These are phyloP conservation scores for Fomitopsis palustris DNA, from an alignment of 1,284 basidiomycete genomes.

Conservation along the genomic window DNA sequence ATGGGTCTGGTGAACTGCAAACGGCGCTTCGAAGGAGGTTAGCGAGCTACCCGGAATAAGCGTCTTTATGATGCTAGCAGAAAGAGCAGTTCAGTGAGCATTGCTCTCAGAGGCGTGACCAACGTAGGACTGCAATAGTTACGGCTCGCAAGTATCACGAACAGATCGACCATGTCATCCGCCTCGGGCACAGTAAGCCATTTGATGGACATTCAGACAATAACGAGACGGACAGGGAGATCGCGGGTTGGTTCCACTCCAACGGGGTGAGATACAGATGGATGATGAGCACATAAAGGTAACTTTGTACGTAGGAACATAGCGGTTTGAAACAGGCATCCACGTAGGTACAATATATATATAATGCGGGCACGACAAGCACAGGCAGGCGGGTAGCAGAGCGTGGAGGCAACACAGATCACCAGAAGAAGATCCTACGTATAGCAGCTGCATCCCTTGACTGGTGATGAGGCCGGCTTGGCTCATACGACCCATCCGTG, in stretches of 20 bases:
- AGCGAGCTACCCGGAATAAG: no score
- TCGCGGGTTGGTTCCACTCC: background rate
- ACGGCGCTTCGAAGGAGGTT: no score
- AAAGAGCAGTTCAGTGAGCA: no score
- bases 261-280: background rate
- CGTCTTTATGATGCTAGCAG: no score
- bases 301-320: slow-evolving; percentile 15
- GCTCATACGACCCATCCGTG: slow-evolving; percentile 19
- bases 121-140: no score
- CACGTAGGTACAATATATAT: slow-evolving; percentile 24
- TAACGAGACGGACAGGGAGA: no score
- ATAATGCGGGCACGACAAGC: slow-evolving; percentile 22
- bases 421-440: slow-evolving; percentile 31
- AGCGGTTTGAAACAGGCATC: slow-evolving; percentile 23
- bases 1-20: no score
- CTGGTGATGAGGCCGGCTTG: slow-evolving; percentile 22
- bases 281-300: background rate
- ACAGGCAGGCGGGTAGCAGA: background rate
- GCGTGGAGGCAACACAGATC: slow-evolving; percentile 5
- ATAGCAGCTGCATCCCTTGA: slow-evolving; percentile 23
- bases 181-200: no score
- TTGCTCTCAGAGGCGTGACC: no score
- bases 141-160: no score
- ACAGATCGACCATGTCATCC: no score
- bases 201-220: no score